A percentile compares a stretch with the other conserved stretches of the same genome.
Evolutionary conservation across 148 eudicot species (phyloP).

Genomic region (Rhododendron williamsianum): DNA sequence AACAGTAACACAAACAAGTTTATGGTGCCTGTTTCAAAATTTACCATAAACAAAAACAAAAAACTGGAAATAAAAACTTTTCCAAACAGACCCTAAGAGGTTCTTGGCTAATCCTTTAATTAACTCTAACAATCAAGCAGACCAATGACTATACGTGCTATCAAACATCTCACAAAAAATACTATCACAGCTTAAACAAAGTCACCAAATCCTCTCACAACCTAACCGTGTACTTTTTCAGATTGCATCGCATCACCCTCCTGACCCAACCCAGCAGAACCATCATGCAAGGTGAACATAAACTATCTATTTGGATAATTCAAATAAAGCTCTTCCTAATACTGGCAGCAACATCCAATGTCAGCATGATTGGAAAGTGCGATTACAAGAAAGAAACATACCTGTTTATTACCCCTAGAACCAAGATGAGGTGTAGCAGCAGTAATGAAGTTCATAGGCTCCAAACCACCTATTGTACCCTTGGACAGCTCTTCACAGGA

Average conservation of each 20-base stretch:
- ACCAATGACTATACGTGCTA: background rate
- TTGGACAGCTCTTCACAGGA: conserved; percentile 31
- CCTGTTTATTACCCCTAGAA: conserved; percentile 97
- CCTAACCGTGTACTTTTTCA: background rate
- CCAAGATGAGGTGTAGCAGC: conserved; percentile 99
- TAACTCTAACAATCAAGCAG: background rate
- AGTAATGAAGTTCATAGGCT: conserved; percentile 81
- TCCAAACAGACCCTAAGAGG: background rate
- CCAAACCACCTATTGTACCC: conserved; percentile 78
- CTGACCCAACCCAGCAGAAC: background rate
- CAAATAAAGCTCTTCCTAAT: background rate
- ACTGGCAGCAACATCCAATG: background rate
- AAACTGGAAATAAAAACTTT: background rate
- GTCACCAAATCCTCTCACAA: background rate
- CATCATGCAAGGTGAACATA: background rate
- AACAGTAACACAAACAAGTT: background rate
- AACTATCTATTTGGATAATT: background rate
- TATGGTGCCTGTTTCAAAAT: background rate
- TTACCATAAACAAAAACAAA: background rate
- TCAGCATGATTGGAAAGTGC: background rate
- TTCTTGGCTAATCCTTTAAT: background rate
- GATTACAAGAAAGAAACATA: conserved; percentile 11
- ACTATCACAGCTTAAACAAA: background rate
- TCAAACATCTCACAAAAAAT: background rate
- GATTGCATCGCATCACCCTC: background rate